Evolutionary conservation across 768 basidiomycete genomes (phyloP), one percentile per base, ranked within the genome.

Genomic region (Serendipita vermifera): DNA sequence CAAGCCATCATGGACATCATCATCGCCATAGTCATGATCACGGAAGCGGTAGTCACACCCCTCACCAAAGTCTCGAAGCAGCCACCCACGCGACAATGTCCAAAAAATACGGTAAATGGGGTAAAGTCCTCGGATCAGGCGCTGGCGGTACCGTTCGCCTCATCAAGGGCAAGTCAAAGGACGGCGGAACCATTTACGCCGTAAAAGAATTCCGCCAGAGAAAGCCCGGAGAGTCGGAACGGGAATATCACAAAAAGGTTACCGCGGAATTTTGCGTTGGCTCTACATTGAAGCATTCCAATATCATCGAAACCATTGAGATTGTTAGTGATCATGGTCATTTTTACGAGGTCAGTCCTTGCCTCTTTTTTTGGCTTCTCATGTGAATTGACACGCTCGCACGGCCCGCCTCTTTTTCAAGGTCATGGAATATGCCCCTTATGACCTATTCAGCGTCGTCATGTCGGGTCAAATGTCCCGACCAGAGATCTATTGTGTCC

Each of bases 21-120:
- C 62, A 61, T 63, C 58, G 41, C 61, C 66, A 57, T 65, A 60
- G 59, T 57, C 64, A 43, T 65, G 62, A 48, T 60, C 62, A 27
- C 31, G 40, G 63, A 53, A 55, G 60, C 40, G 46, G 46, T 7
- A 9, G 55, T 65, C 68, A 58, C 57, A 60, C 59, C 24, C 70
- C 73, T 57, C 71, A 80, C 33, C 67, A 74, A 24, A 86, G 87
- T 2, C 78, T 91, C 22, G 81, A 85, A 13, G 81, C 83, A 48
- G 87, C 85, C 3, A 89, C 87, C 2, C 83, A 93, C 55, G 88
- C 87, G 13, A 92, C 96, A 68, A 74, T 99, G 57, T 73, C 85
- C n/a, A 98, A 98, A 73, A 98, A 97, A 75, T 99, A 99, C 63
- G 96, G 96, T 61, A 99, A 99, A 67, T 96, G 96, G 88, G 96